Percentiles rank a stretch among this genome's conserved stretches.
phyloP scores from a whole-genome alignment of 2,329 filamentous ascomycete species.

The Botrytis aclada region DNA sequence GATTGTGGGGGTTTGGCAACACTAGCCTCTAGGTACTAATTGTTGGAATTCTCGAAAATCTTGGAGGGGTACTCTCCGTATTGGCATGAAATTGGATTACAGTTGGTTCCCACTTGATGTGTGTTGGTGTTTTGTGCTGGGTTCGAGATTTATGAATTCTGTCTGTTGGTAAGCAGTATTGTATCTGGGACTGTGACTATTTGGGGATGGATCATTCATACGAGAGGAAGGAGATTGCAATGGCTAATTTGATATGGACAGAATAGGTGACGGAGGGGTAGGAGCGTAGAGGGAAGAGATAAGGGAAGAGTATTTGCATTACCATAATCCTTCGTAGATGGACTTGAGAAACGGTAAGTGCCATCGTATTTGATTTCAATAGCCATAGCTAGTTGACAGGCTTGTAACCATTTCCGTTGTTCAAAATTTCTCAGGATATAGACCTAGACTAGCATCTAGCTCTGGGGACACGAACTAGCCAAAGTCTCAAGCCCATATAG shows the following conservation, averaged over 20 bases:
- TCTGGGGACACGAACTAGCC: not conserved
- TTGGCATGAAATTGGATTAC: not conserved
- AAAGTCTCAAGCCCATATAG: not conserved
- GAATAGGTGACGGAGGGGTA: not conserved
- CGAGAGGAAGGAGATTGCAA: not conserved
- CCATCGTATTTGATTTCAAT: not conserved
- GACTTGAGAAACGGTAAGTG: not conserved
- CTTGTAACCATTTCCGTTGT: not conserved
- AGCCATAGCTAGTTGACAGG: not conserved
- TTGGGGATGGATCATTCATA: not conserved
- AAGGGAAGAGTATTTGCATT: not conserved
- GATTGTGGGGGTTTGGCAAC: conserved; percentile 11
- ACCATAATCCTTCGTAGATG: not conserved
- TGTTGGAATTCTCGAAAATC: conserved; percentile 8
- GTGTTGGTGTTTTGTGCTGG: not conserved
- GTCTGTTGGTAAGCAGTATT: not conserved
- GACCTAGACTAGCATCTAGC: not conserved
- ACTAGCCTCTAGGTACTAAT: not conserved
- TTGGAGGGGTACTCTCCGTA: conserved; percentile 7
- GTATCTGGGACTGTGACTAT: not conserved
- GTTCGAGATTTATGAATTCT: not conserved
- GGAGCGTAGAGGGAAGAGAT: not conserved
- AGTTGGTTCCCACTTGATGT: not conserved
- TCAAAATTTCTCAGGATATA: not conserved
- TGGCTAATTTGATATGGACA: not conserved